Evolutionary conservation across 1,284 basidiomycete genomes (phyloP).

Genomic region (Clitocybe nebularis): DNA sequence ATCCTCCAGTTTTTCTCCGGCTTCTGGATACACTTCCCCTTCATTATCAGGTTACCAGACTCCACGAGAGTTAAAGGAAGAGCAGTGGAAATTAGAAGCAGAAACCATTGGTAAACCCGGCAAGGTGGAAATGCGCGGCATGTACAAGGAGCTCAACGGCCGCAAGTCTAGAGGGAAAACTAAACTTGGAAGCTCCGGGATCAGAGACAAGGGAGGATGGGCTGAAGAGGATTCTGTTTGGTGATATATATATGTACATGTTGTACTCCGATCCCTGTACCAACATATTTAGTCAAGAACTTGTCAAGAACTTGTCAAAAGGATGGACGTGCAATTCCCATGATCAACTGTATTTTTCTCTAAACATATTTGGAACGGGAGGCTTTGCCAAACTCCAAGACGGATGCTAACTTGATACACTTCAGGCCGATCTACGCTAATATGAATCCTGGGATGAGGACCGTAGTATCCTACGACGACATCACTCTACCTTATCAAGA

Average conservation of each 20-base stretch:
- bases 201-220: conserved; percentile 70
- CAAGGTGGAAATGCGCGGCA: conserved; percentile 81
- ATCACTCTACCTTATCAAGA: conserved; percentile 39
- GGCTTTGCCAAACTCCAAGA: background rate
- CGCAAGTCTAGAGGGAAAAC: conserved; percentile 70
- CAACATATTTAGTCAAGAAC: no score
- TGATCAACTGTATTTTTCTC: background rate
- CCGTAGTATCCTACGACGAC: conserved; percentile 56
- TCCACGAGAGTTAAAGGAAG: conserved; percentile 72
- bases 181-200: conserved; percentile 59
- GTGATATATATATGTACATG: conserved; percentile 15
- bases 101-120: conserved; percentile 52
- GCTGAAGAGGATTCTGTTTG: conserved; percentile 31
- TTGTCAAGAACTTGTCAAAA: no score
- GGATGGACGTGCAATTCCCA: background rate
- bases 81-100: conserved; percentile 63
- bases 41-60: conserved; percentile 69
- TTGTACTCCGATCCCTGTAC: no score
- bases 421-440: no score
- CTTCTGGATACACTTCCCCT: conserved; percentile 47
- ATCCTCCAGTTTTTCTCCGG: conserved; percentile 35
- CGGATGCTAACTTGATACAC: no score
- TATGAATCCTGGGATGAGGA: conserved; percentile 33
- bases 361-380: no score
- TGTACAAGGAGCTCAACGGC: conserved; percentile 86